These are phyloP conservation scores for Pulveroboletus frians DNA, from an alignment of 768 basidiomycete genomes.

Conservation along the genomic window DNA sequence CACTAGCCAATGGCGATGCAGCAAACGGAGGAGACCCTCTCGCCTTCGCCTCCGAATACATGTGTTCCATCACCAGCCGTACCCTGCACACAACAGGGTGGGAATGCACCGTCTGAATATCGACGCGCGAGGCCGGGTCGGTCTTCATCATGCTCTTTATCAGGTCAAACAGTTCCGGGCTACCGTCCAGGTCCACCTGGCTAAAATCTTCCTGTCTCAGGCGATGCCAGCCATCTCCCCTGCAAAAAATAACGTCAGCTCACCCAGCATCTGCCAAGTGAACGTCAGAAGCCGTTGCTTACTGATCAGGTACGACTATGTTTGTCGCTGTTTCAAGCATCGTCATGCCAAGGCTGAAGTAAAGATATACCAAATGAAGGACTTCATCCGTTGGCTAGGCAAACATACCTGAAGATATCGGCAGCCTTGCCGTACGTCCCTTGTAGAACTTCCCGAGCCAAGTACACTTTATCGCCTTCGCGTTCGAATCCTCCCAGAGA, in stretches of 20 bases:
- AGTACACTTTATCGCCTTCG: slow-evolving; percentile 95
- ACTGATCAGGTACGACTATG: slow-evolving; percentile 96
- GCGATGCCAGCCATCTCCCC: slow-evolving; percentile 92
- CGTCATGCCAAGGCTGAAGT: slow-evolving; percentile 83
- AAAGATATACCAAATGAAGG: slow-evolving; percentile 11
- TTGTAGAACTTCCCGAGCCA: slow-evolving; percentile 93
- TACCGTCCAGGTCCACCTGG: slow-evolving; percentile 68
- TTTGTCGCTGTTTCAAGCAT: slow-evolving; percentile 94
- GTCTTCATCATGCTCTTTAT: slow-evolving; percentile 76
- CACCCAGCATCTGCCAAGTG: slow-evolving; percentile 4
- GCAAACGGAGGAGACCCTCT: slow-evolving; percentile 41
- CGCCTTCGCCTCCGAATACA: slow-evolving; percentile 34
- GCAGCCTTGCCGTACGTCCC: slow-evolving; percentile 90
- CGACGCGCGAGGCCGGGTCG: slow-evolving; percentile 56
- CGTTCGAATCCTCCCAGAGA: slow-evolving; percentile 67
- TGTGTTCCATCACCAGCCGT: slow-evolving; percentile 56
- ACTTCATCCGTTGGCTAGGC: not conserved
- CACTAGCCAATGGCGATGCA: slow-evolving; percentile 61
- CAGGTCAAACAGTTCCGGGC: slow-evolving; percentile 60
- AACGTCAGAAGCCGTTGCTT: slow-evolving; percentile 35
- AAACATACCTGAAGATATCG: slow-evolving; percentile 89
- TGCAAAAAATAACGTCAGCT: slow-evolving; percentile 32
- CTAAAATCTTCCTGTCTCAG: slow-evolving; percentile 88
- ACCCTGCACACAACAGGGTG: slow-evolving; percentile 65
- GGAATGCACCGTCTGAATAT: slow-evolving; percentile 48